Conservation (phyloP, 2,329 filamentous ascomycete genomes). For the Hansfordia pulvinata region DNA sequence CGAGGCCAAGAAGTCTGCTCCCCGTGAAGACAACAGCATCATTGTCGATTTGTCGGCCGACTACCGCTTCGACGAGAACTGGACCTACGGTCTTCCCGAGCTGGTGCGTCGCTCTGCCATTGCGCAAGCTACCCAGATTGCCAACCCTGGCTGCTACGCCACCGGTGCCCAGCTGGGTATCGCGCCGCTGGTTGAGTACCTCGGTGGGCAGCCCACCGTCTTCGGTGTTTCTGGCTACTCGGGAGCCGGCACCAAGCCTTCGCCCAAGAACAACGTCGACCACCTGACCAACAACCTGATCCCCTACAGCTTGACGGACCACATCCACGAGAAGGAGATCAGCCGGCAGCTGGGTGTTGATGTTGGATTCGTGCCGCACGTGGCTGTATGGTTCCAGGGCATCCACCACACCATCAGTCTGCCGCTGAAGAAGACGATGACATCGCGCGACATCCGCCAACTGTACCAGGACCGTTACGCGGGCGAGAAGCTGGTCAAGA, state of each 20-base stretch:
- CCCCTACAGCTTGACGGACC: constrained; percentile 81
- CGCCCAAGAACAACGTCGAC: constrained; percentile 82
- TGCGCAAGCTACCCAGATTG: constrained; percentile 65
- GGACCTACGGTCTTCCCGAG: constrained; percentile 88
- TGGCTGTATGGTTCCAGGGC: constrained; percentile 93
- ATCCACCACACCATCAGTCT: constrained; percentile 89
- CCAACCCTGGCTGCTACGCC: constrained; percentile 91
- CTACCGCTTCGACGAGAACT: constrained; percentile 74
- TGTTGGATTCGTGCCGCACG: constrained; percentile 84
- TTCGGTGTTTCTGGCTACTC: constrained; percentile 93
- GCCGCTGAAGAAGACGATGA: constrained; percentile 75
- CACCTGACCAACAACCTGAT: constrained; percentile 78
- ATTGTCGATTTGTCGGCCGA: constrained; percentile 95
- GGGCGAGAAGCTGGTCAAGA: constrained; percentile 88
- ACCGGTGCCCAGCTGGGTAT: constrained; percentile 87
- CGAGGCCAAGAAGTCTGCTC: constrained; percentile 43
- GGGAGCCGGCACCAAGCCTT: constrained; percentile 87
- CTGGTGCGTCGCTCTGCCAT: constrained; percentile 66
- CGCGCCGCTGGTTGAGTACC: constrained; percentile 61
- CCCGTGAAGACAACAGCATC: constrained; percentile 44
- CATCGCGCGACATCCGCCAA: constrained; percentile 80
- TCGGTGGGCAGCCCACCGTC: constrained; percentile 66
- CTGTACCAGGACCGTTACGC: constrained; percentile 94
- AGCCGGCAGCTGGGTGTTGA: constrained; percentile 58
- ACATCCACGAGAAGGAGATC: constrained; percentile 92